A percentile compares a stretch with the other conserved stretches of the same genome.
Evolutionary conservation across 1,284 basidiomycete species (phyloP).

Genomic region (Ganoderma lucidum): DNA sequence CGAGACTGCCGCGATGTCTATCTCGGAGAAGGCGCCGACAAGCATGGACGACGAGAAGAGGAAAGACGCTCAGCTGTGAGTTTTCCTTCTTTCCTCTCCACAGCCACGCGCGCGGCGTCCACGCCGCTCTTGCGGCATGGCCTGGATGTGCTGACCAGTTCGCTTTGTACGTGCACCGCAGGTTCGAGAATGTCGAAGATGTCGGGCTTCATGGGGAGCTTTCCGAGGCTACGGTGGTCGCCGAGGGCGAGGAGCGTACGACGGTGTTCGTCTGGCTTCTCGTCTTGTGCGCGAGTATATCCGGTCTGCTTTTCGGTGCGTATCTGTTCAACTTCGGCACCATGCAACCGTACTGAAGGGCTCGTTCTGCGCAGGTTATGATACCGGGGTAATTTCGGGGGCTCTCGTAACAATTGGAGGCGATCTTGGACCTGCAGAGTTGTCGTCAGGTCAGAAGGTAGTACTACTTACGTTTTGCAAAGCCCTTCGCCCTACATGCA

Average conservation of each 20-base stretch:
- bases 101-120: not conserved
- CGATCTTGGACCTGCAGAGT: constrained; percentile 66
- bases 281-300: constrained; percentile 72
- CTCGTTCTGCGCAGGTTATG: constrained; percentile 63
- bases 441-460: constrained; percentile 76
- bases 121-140: not conserved
- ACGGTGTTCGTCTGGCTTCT: constrained; percentile 78
- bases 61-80: constrained; percentile 13
- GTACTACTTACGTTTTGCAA: not conserved
- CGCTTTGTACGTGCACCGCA: constrained; percentile 7
- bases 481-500: not conserved
- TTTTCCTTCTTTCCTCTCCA: not conserved
- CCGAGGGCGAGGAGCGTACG: constrained; percentile 75
- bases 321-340: constrained; percentile 17
- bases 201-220: constrained; percentile 55
- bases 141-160: not conserved
- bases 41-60: not conserved
- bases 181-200: constrained; percentile 38
- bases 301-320: constrained; percentile 81
- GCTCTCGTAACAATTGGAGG: constrained; percentile 76
- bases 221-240: constrained; percentile 65
- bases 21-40: not conserved
- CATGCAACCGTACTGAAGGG: not conserved
- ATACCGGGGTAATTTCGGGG: constrained; percentile 83
- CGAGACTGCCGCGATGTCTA: not conserved